These are phyloP conservation scores for Pulveroboletus sp. DNA, from an alignment of 768 basidiomycete species.

Conservation along the genomic window DNA sequence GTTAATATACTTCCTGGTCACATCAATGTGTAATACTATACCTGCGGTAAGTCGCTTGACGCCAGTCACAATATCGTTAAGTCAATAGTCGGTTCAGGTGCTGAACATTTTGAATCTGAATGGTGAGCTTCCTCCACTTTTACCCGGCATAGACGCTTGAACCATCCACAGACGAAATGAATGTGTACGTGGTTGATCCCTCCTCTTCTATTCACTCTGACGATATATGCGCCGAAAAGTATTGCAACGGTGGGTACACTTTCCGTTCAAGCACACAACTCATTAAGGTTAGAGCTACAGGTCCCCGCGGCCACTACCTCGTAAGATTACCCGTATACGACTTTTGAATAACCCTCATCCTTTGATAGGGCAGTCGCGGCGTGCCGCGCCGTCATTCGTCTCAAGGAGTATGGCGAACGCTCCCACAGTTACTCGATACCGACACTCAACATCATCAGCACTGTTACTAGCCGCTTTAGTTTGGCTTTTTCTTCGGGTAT, in stretches of 20 bases:
- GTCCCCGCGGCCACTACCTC: slow-evolving; percentile 64
- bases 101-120: slow-evolving; percentile 24
- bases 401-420: slow-evolving; percentile 48
- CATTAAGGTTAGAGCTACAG: slow-evolving; percentile 23
- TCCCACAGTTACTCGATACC: slow-evolving; percentile 14
- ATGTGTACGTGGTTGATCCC: slow-evolving; percentile 15
- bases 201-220: slow-evolving; percentile 1
- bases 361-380: slow-evolving; percentile 39
- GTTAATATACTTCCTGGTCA: slow-evolving; percentile 61
- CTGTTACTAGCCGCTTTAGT: slow-evolving; percentile 19
- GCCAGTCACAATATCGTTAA: background rate
- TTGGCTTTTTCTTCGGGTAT: background rate
- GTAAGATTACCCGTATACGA: slow-evolving; percentile 31
- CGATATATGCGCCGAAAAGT: slow-evolving; percentile 1
- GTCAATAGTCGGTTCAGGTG: slow-evolving; percentile 12
- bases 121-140: slow-evolving; percentile 11
- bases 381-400: slow-evolving; percentile 61
- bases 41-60: slow-evolving; percentile 49
- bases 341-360: slow-evolving; percentile 2
- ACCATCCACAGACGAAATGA: slow-evolving; percentile 21
- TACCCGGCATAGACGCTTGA: background rate
- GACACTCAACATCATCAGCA: slow-evolving; percentile 21
- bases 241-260: slow-evolving; percentile 21
- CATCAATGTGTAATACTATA: slow-evolving; percentile 60
- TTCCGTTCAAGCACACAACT: background rate